Percentiles rank a stretch among this genome's conserved stretches.
phyloP scores from a whole-genome alignment of 257 asterid species.

The Coffea canephora region DNA sequence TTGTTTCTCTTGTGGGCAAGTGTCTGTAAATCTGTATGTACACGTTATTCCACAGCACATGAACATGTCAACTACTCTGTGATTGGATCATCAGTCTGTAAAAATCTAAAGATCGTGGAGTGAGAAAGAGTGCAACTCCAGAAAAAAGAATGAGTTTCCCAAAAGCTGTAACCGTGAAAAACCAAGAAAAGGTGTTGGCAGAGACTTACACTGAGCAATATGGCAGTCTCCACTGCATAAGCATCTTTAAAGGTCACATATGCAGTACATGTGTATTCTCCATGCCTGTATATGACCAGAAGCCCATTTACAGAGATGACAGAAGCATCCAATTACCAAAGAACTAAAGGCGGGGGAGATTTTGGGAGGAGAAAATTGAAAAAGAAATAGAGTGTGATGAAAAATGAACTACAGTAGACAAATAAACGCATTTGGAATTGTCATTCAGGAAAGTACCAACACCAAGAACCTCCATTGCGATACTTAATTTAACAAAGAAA shows the following conservation, averaged over 20 bases:
- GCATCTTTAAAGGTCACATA: slow-evolving; percentile 50
- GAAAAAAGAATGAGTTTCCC: background rate
- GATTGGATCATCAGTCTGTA: background rate
- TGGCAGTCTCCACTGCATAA: slow-evolving; percentile 55
- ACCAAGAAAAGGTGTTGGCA: background rate
- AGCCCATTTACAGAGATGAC: background rate
- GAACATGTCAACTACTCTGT: background rate
- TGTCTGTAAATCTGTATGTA: background rate
- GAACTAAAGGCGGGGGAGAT: background rate
- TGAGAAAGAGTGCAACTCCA: background rate
- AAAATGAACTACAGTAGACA: background rate
- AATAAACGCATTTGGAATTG: background rate
- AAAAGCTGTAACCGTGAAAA: background rate
- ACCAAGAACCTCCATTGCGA: background rate
- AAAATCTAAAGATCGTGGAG: background rate
- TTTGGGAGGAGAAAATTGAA: background rate
- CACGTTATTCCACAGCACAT: background rate
- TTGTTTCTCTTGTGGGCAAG: background rate
- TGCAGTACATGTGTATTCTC: slow-evolving; percentile 41
- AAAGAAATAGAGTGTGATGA: background rate
- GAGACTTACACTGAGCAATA: slow-evolving; percentile 52
- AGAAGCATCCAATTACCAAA: background rate
- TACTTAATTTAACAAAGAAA: background rate
- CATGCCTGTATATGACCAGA: slow-evolving; percentile 33
- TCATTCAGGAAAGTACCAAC: background rate